Percentiles rank a stretch among this genome's conserved stretches.
These are phyloP conservation scores for Leccinum subspadiceum DNA, from an alignment of 1,284 basidiomycete species.

Conservation along the genomic window DNA sequence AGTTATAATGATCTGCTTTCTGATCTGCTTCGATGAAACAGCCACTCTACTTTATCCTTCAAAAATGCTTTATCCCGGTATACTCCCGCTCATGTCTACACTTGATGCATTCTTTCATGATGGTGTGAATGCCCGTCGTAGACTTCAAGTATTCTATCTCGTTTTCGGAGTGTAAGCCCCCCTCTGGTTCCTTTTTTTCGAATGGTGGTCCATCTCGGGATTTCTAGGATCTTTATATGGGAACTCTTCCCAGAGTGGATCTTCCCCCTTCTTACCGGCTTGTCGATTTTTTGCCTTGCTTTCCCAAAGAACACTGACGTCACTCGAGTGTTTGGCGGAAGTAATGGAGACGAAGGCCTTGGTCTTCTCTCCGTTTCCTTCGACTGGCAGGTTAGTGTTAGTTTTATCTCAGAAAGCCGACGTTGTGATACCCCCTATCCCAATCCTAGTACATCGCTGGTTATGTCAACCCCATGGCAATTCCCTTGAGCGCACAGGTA, in stretches of 20 bases:
- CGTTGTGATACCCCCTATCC: background rate
- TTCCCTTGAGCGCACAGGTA: conserved; percentile 44
- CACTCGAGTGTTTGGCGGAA: conserved; percentile 59
- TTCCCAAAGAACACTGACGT: conserved; percentile 46
- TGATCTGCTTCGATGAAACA: conserved; percentile 18
- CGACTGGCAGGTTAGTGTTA: conserved; percentile 47
- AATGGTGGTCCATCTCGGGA: background rate
- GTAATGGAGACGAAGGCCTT: conserved; percentile 58
- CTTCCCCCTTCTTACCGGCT: conserved; percentile 47
- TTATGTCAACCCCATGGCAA: conserved; percentile 41
- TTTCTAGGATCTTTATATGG: conserved; percentile 47
- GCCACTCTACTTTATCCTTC: conserved; percentile 62
- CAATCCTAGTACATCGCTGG: conserved; percentile 43
- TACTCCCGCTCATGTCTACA: conserved; percentile 55
- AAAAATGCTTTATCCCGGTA: conserved; percentile 57
- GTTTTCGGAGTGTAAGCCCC: conserved; percentile 40
- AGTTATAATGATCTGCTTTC: background rate
- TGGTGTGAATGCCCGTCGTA: conserved; percentile 42
- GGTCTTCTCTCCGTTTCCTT: conserved; percentile 51
- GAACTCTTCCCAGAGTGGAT: conserved; percentile 54
- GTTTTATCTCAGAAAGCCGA: background rate
- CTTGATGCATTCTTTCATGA: conserved; percentile 57
- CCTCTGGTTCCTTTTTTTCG: background rate
- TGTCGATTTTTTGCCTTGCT: conserved; percentile 60
- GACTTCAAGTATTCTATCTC: conserved; percentile 49